phyloP scores from a whole-genome alignment of 2,329 filamentous ascomycete species.

The Clonostachys byssicola region DNA sequence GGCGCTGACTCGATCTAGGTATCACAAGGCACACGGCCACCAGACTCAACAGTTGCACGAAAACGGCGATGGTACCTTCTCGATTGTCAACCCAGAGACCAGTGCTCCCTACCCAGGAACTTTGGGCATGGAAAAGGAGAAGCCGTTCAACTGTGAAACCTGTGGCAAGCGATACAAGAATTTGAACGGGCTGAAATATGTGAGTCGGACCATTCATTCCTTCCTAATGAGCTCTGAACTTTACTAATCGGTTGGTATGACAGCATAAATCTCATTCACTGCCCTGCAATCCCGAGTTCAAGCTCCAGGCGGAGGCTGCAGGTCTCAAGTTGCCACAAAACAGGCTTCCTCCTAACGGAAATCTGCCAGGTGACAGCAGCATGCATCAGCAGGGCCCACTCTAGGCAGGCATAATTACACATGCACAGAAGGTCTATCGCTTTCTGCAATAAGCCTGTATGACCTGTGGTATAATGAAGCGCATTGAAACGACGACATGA shows the following conservation, averaged over 20 bases:
- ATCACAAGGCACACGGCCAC: conserved; percentile 81
- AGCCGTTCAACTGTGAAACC: conserved; percentile 94
- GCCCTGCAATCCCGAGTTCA: conserved; percentile 80
- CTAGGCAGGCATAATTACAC: no score
- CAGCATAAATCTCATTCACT: conserved; percentile 78
- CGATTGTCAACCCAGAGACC: conserved; percentile 95
- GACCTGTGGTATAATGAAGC: no score
- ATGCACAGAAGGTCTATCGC: no score
- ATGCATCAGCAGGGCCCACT: no score
- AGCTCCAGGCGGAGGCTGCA: conserved; percentile 37
- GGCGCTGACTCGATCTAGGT: conserved; percentile 36
- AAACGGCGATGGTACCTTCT: conserved; percentile 95
- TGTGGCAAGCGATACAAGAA: conserved; percentile 99
- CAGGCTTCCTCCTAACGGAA: no score
- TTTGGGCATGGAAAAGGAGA: conserved; percentile 99
- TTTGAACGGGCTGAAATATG: conserved; percentile 94
- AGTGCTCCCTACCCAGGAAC: conserved; percentile 93
- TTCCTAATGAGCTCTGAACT: neutral
- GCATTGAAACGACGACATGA: no score
- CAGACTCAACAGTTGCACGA: conserved; percentile 96
- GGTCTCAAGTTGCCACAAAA: conserved; percentile 30
- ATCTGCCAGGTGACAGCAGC: no score
- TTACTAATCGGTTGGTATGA: conserved; percentile 21
- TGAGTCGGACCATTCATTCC: conserved; percentile 32
- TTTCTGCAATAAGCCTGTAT: no score